Conservation (phyloP, 2,329 filamentous ascomycete genomes). For the Fusarium torulosum region DNA sequence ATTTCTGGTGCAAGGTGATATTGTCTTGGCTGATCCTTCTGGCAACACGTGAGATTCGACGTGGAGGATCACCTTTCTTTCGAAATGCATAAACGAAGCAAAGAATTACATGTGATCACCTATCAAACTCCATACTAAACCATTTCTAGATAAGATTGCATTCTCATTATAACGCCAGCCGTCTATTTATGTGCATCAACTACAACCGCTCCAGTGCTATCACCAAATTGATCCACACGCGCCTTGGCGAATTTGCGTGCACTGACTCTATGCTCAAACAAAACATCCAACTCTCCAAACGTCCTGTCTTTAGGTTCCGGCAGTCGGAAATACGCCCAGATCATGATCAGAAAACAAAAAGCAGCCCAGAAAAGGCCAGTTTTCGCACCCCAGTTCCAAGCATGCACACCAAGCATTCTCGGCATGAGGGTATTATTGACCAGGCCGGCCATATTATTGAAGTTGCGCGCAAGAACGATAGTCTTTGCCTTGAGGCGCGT, state of each 20-base stretch:
- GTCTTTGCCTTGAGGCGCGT: slow-evolving; percentile 61
- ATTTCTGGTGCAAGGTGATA: background rate
- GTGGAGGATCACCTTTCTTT: background rate
- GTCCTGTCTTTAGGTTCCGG: slow-evolving; percentile 67
- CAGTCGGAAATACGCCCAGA: slow-evolving; percentile 64
- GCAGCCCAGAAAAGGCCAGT: slow-evolving; percentile 61
- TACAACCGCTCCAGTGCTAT: slow-evolving; percentile 36
- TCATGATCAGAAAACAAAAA: slow-evolving; percentile 56
- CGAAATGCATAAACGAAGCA: background rate
- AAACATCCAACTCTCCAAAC: slow-evolving; percentile 66
- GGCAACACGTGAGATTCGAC: slow-evolving; percentile 6
- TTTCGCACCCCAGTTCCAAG: slow-evolving; percentile 62
- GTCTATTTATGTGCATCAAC: slow-evolving; percentile 21
- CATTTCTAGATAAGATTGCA: background rate
- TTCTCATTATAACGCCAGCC: background rate
- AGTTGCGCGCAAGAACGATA: slow-evolving; percentile 59
- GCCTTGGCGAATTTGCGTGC: slow-evolving; percentile 56
- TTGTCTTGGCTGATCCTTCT: background rate
- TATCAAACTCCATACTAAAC: background rate
- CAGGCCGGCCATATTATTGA: slow-evolving; percentile 64
- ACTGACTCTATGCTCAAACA: slow-evolving; percentile 62
- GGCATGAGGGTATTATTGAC: slow-evolving; percentile 60
- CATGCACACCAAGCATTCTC: slow-evolving; percentile 58
- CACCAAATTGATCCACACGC: slow-evolving; percentile 38
- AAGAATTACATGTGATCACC: background rate